Percentiles rank a stretch among this genome's conserved stretches.
Evolutionary conservation across 768 basidiomycete species (phyloP).

Genomic region (Cubamyces sp.): DNA sequence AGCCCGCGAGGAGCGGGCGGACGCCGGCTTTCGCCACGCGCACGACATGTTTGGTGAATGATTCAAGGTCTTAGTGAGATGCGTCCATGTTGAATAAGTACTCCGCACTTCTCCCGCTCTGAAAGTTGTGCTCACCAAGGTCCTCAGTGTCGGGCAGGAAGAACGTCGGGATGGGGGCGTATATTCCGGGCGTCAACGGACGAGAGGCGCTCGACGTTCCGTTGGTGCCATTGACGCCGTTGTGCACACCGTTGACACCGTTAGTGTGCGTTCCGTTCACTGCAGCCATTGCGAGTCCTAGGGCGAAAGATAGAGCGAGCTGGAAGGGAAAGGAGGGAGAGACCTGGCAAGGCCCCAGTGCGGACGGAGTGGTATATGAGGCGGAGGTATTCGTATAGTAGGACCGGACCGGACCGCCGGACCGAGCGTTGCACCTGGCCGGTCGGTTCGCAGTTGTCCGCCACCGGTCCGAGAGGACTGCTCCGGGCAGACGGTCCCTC

Average conservation of each 20-base stretch:
- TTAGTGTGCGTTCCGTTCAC: conserved; percentile 4
- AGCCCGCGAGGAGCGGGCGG: conserved; percentile 40
- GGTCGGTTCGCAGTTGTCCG: neutral
- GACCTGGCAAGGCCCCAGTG: neutral
- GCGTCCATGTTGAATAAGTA: neutral
- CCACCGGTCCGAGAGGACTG: neutral
- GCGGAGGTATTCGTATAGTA: neutral
- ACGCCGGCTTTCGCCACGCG: conserved; percentile 46
- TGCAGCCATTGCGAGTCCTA: neutral
- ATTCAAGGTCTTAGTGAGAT: conserved; percentile 39
- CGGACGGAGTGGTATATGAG: neutral
- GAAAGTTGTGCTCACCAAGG: conserved; percentile 58
- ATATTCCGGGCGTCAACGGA: conserved; percentile 74
- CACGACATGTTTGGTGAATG: conserved; percentile 46
- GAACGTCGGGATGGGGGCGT: conserved; percentile 86
- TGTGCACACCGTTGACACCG: conserved; percentile 20
- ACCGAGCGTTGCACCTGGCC: neutral
- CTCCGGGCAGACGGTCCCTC: no score
- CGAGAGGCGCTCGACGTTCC: conserved; percentile 40
- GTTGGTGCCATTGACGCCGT: conserved; percentile 10
- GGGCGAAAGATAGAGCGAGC: neutral
- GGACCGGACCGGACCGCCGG: conserved; percentile 4
- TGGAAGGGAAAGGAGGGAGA: conserved; percentile 1
- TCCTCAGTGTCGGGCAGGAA: conserved; percentile 78
- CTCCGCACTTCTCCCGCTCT: neutral